phyloP scores from a whole-genome alignment of 345 rosid genomes.

The Cardamine chenopodiifolia region DNA sequence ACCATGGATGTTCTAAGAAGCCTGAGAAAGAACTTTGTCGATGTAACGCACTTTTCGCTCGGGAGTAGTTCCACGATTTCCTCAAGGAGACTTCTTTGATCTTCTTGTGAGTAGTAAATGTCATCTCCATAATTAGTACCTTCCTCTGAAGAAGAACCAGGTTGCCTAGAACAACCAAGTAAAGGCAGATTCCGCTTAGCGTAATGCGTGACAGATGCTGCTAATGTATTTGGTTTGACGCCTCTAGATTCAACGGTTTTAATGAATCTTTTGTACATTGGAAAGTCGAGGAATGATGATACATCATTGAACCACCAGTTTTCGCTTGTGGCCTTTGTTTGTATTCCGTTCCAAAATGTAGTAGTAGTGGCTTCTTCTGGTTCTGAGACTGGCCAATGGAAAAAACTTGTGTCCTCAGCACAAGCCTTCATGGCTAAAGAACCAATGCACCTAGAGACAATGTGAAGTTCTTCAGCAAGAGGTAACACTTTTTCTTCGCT shows the following conservation, averaged over 20 bases:
- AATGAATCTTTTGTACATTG: constrained; percentile 66
- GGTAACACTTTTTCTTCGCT: constrained; percentile 60
- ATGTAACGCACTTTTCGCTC: constrained; percentile 51
- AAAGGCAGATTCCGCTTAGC: constrained; percentile 73
- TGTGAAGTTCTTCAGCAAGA: constrained; percentile 73
- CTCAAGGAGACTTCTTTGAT: constrained; percentile 71
- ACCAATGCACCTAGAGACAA: constrained; percentile 74
- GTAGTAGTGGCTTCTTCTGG: constrained; percentile 40
- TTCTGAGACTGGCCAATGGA: constrained; percentile 65
- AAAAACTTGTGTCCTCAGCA: constrained; percentile 57
- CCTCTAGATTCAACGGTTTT: constrained; percentile 58
- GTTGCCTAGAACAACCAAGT: constrained; percentile 52
- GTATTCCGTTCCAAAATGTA: constrained; percentile 75
- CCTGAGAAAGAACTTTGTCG: constrained; percentile 75
- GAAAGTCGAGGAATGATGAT: constrained; percentile 54
- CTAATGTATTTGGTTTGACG: constrained; percentile 55
- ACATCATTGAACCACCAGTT: constrained; percentile 95
- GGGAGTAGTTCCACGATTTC: constrained; percentile 77
- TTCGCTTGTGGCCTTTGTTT: constrained; percentile 43
- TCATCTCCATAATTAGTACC: constrained; percentile 32
- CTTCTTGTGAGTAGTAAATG: constrained; percentile 39
- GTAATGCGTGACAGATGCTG: constrained; percentile 69
- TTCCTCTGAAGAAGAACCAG: constrained; percentile 47
- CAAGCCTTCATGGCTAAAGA: constrained; percentile 84
- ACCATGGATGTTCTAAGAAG: constrained; percentile 80